A percentile compares a stretch with the other conserved stretches of the same genome.
Conservation (phyloP, 345 rosid species). For the Rubroshorea leprosula region DNA sequence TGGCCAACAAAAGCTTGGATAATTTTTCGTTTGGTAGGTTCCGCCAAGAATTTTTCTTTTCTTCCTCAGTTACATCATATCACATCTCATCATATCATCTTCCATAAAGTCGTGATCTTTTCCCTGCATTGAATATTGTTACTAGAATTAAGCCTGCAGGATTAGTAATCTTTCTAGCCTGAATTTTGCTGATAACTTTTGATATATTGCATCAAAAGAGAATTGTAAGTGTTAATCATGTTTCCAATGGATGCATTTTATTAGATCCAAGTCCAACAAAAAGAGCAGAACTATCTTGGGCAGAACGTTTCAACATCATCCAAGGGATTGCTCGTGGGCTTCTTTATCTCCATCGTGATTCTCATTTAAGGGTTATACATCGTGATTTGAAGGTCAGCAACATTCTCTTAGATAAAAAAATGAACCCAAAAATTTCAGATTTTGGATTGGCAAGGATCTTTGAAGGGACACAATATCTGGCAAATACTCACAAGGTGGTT, state of each 20-base stretch:
- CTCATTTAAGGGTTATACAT: conserved; percentile 23
- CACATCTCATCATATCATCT: no score
- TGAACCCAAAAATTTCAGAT: conserved; percentile 35
- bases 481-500: conserved; percentile 17
- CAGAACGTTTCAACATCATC: conserved; percentile 16
- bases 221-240: not conserved
- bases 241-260: not conserved
- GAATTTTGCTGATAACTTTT: not conserved
- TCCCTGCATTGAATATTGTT: no score
- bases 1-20: conserved; percentile 28
- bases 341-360: conserved; percentile 29
- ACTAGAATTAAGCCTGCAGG: no score
- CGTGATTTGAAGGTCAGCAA: conserved; percentile 26
- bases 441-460: conserved; percentile 29
- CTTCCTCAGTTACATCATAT: not conserved
- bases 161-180: not conserved
- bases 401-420: conserved; percentile 19
- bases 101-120: no score
- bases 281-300: conserved; percentile 14
- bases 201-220: not conserved
- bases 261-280: conserved; percentile 10
- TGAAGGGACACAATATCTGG: conserved; percentile 10
- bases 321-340: conserved; percentile 29
- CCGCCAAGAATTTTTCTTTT: not conserved
- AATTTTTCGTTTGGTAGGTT: conserved; percentile 22